Percentiles rank a stretch among this genome's conserved stretches.
These are phyloP conservation scores for Penicillium pulvis DNA, from an alignment of 495 filamentous ascomycete species.

Conservation along the genomic window DNA sequence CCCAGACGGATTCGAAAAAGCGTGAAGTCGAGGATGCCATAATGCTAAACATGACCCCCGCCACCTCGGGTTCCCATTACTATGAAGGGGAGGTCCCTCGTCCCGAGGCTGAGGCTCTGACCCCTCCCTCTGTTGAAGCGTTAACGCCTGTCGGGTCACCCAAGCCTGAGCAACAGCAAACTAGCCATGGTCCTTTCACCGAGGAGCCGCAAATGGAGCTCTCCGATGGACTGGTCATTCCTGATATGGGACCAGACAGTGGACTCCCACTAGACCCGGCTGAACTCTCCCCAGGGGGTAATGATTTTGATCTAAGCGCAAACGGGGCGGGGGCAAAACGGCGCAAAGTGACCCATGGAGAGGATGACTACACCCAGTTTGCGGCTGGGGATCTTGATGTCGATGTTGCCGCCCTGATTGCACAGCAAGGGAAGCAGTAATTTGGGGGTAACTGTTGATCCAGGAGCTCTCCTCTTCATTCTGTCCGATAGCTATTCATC, in stretches of 20 bases:
- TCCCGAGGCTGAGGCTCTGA: slow-evolving; percentile 81
- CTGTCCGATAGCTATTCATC: not conserved
- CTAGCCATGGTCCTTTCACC: slow-evolving; percentile 22
- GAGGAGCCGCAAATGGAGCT: slow-evolving; percentile 28
- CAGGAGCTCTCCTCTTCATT: not conserved
- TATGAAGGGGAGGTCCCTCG: slow-evolving; percentile 53
- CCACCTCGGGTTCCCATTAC: slow-evolving; percentile 40
- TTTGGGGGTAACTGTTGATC: not conserved
- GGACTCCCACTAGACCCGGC: slow-evolving; percentile 49
- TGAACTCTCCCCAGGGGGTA: slow-evolving; percentile 44
- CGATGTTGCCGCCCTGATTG: slow-evolving; percentile 79
- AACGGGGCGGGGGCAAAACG: slow-evolving; percentile 61
- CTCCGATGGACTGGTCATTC: slow-evolving; percentile 37
- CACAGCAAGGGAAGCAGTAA: slow-evolving; percentile 47
- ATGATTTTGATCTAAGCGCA: slow-evolving; percentile 36
- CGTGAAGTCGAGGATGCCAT: slow-evolving; percentile 87
- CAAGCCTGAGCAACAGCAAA: slow-evolving; percentile 29
- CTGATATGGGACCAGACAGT: slow-evolving; percentile 37
- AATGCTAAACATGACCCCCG: slow-evolving; percentile 67
- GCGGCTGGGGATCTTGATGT: slow-evolving; percentile 72
- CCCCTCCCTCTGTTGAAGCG: slow-evolving; percentile 66
- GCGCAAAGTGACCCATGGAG: slow-evolving; percentile 68
- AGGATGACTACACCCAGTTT: slow-evolving; percentile 71
- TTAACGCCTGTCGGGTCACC: slow-evolving; percentile 51
- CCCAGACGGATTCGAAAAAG: slow-evolving; percentile 73